Evolutionary conservation across 1,284 basidiomycete genomes (phyloP).

Genomic region (Peniophora sp.): DNA sequence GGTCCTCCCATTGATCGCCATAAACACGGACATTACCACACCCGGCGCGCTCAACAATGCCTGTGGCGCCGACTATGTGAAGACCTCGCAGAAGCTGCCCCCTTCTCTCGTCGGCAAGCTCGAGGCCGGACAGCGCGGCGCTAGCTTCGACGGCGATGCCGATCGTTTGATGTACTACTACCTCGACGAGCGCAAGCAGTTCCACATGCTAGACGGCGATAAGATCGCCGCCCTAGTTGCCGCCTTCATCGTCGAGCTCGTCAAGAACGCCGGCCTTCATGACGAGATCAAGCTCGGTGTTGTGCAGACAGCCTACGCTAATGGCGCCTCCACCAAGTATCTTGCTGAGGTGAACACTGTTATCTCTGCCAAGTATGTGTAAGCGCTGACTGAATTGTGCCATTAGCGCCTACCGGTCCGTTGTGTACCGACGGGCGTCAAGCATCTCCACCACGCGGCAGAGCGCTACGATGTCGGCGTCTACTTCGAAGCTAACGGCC

Average conservation of each 20-base stretch:
- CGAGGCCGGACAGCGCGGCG: conserved; percentile 71
- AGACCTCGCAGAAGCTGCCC: conserved; percentile 84
- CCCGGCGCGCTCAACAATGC: conserved; percentile 76
- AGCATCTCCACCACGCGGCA: conserved; percentile 96
- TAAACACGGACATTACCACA: conserved; percentile 63
- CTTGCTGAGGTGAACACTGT: conserved; percentile 57
- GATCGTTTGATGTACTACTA: conserved; percentile 97
- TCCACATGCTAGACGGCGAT: conserved; percentile 95
- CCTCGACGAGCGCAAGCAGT: conserved; percentile 66
- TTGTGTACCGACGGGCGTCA: conserved; percentile 96
- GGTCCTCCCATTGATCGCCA: conserved; percentile 47
- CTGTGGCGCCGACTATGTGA: conserved; percentile 97
- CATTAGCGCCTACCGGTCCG: conserved; percentile 82
- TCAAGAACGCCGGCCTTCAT: conserved; percentile 76
- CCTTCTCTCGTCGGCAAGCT: conserved; percentile 58
- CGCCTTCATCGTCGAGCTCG: conserved; percentile 87
- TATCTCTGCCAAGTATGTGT: conserved; percentile 5
- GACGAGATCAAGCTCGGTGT: conserved; percentile 77
- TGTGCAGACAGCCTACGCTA: conserved; percentile 98
- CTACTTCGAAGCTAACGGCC: conserved; percentile 99
- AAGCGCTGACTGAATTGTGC: conserved; percentile 2
- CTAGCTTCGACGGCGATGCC: conserved; percentile 95
- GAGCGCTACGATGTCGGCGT: conserved; percentile 92
- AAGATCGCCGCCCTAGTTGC: conserved; percentile 96
- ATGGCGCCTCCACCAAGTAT: conserved; percentile 94